Evolutionary conservation across 2,329 filamentous ascomycete genomes (phyloP).

Genomic region (Tolypocladium endophyticum): DNA sequence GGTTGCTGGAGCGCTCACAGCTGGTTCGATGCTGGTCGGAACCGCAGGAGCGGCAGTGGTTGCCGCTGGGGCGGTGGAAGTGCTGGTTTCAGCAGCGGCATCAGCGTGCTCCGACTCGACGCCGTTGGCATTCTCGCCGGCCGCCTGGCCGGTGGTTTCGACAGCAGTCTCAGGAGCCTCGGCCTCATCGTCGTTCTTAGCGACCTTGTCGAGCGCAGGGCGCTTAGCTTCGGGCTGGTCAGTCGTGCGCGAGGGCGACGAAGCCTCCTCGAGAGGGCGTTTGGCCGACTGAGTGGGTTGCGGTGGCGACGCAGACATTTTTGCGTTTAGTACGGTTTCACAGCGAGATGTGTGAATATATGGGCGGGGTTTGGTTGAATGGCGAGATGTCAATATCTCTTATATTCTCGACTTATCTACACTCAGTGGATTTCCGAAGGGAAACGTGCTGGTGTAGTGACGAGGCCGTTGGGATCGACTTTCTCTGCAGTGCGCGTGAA

Average conservation of each 20-base stretch:
- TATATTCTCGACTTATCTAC: conserved; percentile 58
- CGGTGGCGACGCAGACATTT: conserved; percentile 64
- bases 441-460: conserved; percentile 85
- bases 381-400: conserved; percentile 17
- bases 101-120: conserved; percentile 26
- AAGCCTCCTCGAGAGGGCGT: conserved; percentile 93
- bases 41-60: conserved; percentile 18
- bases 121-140: conserved; percentile 38
- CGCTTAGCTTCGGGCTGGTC: conserved; percentile 97
- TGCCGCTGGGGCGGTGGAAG: conserved; percentile 24
- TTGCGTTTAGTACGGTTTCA: conserved; percentile 21
- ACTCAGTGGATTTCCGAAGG: conserved; percentile 75
- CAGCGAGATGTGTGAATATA: not conserved
- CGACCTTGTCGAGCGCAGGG: conserved; percentile 85
- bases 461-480: conserved; percentile 28
- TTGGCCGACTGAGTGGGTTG: conserved; percentile 65
- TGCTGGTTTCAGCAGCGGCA: conserved; percentile 18
- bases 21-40: conserved; percentile 16
- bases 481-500: conserved; percentile 31
- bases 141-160: conserved; percentile 36
- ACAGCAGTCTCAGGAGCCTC: conserved; percentile 28
- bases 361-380: not conserved
- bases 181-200: conserved; percentile 53
- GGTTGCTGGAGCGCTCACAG: conserved; percentile 38
- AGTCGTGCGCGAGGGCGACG: conserved; percentile 80